Evolutionary conservation across 805 yeast species (phyloP).

Genomic region (Vanderwaltozyma polyspora): DNA sequence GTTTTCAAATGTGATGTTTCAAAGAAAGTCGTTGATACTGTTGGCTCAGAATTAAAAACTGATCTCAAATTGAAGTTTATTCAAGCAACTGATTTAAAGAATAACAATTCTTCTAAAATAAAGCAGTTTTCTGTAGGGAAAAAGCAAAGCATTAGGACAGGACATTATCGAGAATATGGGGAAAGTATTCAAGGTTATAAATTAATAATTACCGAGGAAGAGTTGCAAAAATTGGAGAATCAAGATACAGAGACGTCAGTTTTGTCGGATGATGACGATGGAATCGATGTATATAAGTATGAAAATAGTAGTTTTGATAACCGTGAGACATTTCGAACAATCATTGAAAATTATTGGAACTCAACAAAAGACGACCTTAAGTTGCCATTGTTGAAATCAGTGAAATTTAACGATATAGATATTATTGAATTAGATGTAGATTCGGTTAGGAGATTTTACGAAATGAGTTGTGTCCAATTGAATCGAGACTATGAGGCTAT

Average conservation of each 20-base stretch:
- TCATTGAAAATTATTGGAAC: neutral
- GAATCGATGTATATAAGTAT: neutral
- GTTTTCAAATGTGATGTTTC: too few relatives aligned
- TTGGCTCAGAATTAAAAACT: too few relatives aligned
- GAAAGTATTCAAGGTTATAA: conserved; percentile 11
- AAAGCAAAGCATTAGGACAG: too few relatives aligned
- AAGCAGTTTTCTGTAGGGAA: too few relatives aligned
- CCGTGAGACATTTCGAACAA: neutral
- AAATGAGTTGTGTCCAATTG: conserved; percentile 3
- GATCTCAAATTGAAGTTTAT: too few relatives aligned
- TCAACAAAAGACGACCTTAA: neutral
- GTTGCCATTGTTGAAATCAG: neutral
- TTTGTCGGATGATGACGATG: neutral
- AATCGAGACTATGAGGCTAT: conserved; percentile 5
- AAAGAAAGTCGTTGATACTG: too few relatives aligned
- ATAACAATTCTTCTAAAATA: neutral
- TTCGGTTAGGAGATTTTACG: conserved; percentile 6
- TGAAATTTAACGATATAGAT: neutral
- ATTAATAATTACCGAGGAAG: conserved; percentile 7
- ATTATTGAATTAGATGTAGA: conserved; percentile 4
- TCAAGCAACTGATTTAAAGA: neutral
- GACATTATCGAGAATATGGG: conserved; percentile 9
- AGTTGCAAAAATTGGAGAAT: neutral
- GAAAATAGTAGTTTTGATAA: neutral
- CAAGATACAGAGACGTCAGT: neutral